A percentile compares a stretch with the other conserved stretches of the same genome.
These are phyloP conservation scores for Glycine soja DNA, from an alignment of 306 rosid species.

Conservation along the genomic window DNA sequence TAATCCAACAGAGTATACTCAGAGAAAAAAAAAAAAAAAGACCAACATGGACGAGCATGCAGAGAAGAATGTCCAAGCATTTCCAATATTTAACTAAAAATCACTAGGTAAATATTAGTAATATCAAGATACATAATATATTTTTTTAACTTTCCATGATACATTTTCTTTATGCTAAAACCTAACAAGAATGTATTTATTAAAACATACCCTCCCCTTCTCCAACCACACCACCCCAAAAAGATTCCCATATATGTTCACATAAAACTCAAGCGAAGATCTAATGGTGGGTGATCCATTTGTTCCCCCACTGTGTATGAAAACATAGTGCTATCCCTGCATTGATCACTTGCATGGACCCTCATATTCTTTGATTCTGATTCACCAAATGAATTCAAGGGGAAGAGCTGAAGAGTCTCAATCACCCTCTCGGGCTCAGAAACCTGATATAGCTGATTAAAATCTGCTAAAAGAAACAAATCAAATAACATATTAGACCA, in stretches of 20 bases:
- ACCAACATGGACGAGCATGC: slow-evolving; percentile 48
- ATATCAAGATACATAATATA: slow-evolving; percentile 18
- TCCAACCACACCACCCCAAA: no score
- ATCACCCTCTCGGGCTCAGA: slow-evolving; percentile 55
- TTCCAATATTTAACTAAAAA: slow-evolving; percentile 50
- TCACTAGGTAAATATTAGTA: background rate
- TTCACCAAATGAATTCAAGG: slow-evolving; percentile 68
- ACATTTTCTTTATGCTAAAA: slow-evolving; percentile 8
- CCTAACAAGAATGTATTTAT: slow-evolving; percentile 30
- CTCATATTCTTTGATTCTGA: slow-evolving; percentile 62
- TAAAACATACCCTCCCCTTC: background rate
- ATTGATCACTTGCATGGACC: slow-evolving; percentile 57
- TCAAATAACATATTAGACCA: no score
- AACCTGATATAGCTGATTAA: slow-evolving; percentile 33
- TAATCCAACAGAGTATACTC: slow-evolving; percentile 63
- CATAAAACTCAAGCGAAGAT: slow-evolving; percentile 86
- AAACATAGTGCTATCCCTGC: slow-evolving; percentile 54
- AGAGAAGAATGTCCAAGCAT: slow-evolving; percentile 76
- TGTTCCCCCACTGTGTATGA: slow-evolving; percentile 59
- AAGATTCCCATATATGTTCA: slow-evolving; percentile 35
- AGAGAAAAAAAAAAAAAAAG: slow-evolving; percentile 41
- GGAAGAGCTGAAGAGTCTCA: slow-evolving; percentile 91
- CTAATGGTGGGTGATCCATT: slow-evolving; percentile 84
- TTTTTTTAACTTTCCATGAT: no score
- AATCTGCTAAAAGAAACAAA: slow-evolving; percentile 43